Conservation (phyloP, 495 filamentous ascomycete genomes). For the Aspergillus bridgeri region DNA sequence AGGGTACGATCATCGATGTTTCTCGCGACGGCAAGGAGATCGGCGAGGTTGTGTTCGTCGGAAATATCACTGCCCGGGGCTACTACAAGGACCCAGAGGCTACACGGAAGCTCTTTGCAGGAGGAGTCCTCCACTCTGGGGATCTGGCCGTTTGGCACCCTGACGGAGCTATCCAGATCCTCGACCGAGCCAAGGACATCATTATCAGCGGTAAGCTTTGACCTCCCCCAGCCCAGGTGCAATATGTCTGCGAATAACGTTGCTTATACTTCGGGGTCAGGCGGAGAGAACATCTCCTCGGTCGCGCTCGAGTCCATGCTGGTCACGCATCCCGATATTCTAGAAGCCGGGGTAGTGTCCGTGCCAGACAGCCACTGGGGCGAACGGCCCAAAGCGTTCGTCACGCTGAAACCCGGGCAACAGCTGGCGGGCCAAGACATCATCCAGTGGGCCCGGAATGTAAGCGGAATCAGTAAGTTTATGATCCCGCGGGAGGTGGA, state of each 20-base stretch:
- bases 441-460: conserved; percentile 79
- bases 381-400: conserved; percentile 88
- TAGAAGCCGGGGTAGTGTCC: conserved; percentile 90
- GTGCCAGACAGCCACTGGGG: conserved; percentile 91
- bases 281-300: conserved; percentile 95
- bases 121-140: conserved; percentile 83
- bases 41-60: conserved; percentile 85
- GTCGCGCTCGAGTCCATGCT: conserved; percentile 91
- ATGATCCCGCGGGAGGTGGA: conserved; percentile 96
- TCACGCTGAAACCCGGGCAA: conserved; percentile 70
- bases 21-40: conserved; percentile 79
- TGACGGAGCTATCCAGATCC: conserved; percentile 85
- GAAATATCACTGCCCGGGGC: conserved; percentile 88
- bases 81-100: conserved; percentile 91
- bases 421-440: conserved; percentile 63
- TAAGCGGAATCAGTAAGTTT: conserved; percentile 80
- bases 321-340: conserved; percentile 79
- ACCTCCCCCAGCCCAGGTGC: conserved; percentile 52
- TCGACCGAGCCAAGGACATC: conserved; percentile 94
- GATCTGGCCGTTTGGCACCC: conserved; percentile 90
- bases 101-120: conserved; percentile 81
- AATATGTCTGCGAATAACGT: conserved; percentile 55
- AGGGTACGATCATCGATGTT: conserved; percentile 71
- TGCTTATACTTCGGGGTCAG: conserved; percentile 37
- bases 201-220: conserved; percentile 84